Conservation (phyloP, 805 yeast genomes). For the Kluyveromyces dobzhanskii region DNA sequence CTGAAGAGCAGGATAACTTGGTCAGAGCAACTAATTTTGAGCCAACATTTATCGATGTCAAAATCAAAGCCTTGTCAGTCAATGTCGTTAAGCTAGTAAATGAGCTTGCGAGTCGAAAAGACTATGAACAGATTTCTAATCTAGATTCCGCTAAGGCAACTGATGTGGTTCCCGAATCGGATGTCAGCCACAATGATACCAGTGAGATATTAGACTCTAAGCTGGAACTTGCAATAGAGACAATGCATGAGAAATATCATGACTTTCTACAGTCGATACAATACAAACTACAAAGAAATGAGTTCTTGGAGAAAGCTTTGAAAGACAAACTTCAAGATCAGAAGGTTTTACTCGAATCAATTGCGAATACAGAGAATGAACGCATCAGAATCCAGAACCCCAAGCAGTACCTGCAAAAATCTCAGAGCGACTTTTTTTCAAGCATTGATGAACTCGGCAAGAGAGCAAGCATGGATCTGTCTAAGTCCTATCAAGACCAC, state of each 20-base stretch:
- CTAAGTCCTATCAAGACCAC: conserved; percentile 13
- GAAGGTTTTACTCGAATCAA: conserved; percentile 8
- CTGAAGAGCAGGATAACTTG: conserved; percentile 15
- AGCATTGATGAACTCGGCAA: conserved; percentile 7
- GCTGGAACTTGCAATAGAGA: conserved; percentile 22
- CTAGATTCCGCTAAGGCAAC: no score
- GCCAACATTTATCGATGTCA: conserved; percentile 21
- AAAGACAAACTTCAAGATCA: conserved; percentile 19
- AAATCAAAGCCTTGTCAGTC: conserved; percentile 20
- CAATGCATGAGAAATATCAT: conserved; percentile 24
- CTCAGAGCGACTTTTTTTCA: conserved; percentile 1
- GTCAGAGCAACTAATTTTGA: conserved; percentile 17
- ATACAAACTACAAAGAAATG: conserved; percentile 15
- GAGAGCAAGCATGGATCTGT: conserved; percentile 9
- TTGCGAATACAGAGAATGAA: background rate
- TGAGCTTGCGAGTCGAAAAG: conserved; percentile 2
- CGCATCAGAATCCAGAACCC: background rate
- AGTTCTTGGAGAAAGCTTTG: conserved; percentile 13
- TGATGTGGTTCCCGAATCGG: background rate
- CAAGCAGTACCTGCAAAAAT: background rate
- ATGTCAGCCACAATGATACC: background rate
- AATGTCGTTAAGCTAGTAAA: conserved; percentile 12
- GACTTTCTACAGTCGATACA: conserved; percentile 21
- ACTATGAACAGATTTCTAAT: no score
- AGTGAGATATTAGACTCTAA: conserved; percentile 14